Conservation (phyloP, 176 grass and related monocot genomes). For the Lolium multiflorum region DNA sequence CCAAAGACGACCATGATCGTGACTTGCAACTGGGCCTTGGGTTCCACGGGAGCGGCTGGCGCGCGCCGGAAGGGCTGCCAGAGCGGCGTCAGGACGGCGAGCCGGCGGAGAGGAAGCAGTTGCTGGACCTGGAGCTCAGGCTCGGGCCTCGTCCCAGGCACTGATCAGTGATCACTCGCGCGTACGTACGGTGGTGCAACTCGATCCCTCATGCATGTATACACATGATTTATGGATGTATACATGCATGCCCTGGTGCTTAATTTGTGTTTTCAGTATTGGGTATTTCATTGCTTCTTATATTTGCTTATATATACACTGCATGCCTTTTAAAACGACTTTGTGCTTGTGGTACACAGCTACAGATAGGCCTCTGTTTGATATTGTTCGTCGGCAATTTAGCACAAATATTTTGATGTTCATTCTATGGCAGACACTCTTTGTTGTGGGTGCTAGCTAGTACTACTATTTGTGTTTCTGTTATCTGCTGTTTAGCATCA, state of each 20-base stretch:
- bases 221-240: neutral
- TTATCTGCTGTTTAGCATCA: neutral
- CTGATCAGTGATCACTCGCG: slow-evolving; percentile 13
- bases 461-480: neutral
- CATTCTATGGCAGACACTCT: neutral
- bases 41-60: neutral
- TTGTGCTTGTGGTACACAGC: neutral
- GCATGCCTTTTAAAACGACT: neutral
- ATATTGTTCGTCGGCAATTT: neutral
- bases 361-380: neutral
- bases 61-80: neutral
- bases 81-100: slow-evolving; percentile 21
- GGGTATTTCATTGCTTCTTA: neutral
- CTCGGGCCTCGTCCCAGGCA: slow-evolving; percentile 44
- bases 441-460: neutral
- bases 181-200: slow-evolving; percentile 18
- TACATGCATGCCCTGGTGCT: neutral
- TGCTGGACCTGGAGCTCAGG: slow-evolving; percentile 55
- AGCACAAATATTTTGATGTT: neutral
- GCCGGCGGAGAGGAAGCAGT: slow-evolving; percentile 33
- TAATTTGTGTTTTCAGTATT: no score
- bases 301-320: neutral
- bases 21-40: slow-evolving; percentile 38
- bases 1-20: slow-evolving; percentile 2
- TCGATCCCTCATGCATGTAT: neutral